These are phyloP conservation scores for Termitomyces sp. DNA, from an alignment of 768 basidiomycete genomes.

Conservation along the genomic window DNA sequence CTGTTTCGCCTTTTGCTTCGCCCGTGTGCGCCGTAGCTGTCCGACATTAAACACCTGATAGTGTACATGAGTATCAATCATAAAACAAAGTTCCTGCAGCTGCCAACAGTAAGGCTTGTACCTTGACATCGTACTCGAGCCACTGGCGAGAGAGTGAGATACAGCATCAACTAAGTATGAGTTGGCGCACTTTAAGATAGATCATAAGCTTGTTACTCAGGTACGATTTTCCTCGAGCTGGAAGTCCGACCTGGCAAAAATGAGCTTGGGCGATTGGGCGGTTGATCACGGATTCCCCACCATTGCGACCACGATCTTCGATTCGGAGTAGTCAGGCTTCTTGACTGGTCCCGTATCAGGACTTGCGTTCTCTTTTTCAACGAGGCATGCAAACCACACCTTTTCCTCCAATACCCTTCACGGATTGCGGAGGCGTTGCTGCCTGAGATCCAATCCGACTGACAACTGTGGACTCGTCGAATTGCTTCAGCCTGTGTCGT, in stretches of 20 bases:
- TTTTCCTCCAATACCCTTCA: constrained; percentile 88
- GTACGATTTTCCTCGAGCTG: constrained; percentile 98
- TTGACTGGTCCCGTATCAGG: constrained; percentile 51
- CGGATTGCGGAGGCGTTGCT: constrained; percentile 75
- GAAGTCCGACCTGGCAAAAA: constrained; percentile 76
- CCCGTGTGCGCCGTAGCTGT: constrained; percentile 85
- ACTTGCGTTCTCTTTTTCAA: not conserved
- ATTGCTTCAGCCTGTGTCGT: constrained; percentile 63
- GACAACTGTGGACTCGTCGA: constrained; percentile 69
- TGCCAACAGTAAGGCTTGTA: constrained; percentile 19
- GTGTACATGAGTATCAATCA: not conserved
- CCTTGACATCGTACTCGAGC: constrained; percentile 97
- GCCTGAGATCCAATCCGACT: constrained; percentile 72
- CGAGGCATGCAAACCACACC: constrained; percentile 38
- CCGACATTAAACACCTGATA: constrained; percentile 97
- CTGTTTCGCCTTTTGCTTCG: constrained; percentile 75
- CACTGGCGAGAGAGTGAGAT: constrained; percentile 52
- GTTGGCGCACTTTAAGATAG: constrained; percentile 74
- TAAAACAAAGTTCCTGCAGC: not conserved
- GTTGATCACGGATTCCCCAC: constrained; percentile 33
- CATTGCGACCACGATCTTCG: constrained; percentile 98
- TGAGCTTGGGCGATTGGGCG: not conserved
- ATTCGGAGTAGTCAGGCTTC: constrained; percentile 97
- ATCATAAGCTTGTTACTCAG: constrained; percentile 97
- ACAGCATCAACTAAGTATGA: not conserved